These are phyloP conservation scores for Kwoniella botswanensis DNA, from an alignment of 768 basidiomycete genomes.

Conservation along the genomic window DNA sequence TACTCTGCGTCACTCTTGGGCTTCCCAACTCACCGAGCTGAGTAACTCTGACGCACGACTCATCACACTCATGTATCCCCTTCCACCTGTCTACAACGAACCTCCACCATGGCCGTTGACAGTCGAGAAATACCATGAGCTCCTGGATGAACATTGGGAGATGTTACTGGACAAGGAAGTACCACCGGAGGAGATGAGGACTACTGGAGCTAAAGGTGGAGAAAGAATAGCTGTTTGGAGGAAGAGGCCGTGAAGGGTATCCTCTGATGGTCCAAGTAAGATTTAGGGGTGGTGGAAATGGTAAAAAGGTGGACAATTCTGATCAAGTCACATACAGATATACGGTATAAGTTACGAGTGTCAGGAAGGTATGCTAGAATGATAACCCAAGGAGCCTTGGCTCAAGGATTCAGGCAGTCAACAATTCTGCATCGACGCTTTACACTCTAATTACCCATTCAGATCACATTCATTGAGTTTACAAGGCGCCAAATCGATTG, in stretches of 20 bases:
- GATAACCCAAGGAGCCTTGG: too few species aligned
- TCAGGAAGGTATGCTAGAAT: too few species aligned
- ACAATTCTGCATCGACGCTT: too few species aligned
- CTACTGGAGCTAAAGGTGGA: slow-evolving; percentile 27
- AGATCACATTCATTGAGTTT: too few species aligned
- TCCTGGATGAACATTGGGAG: slow-evolving; percentile 49
- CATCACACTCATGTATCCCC: slow-evolving; percentile 54
- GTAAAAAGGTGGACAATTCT: too few species aligned
- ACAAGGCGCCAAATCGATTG: too few species aligned
- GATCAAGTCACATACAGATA: too few species aligned
- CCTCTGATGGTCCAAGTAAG: slow-evolving; percentile 31
- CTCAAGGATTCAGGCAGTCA: too few species aligned
- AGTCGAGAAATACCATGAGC: slow-evolving; percentile 43
- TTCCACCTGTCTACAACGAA: slow-evolving; percentile 15
- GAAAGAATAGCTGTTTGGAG: slow-evolving; percentile 40
- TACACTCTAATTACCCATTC: too few species aligned
- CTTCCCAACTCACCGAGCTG: slow-evolving; percentile 29
- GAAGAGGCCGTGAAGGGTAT: too few species aligned
- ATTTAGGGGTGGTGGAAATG: too few species aligned
- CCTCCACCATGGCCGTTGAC: slow-evolving; percentile 45
- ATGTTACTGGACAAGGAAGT: slow-evolving; percentile 35
- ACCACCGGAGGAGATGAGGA: slow-evolving; percentile 23
- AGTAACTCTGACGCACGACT: slow-evolving; percentile 22
- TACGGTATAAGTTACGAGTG: too few species aligned
- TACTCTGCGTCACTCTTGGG: slow-evolving; percentile 34